Percentiles rank a stretch among this genome's conserved stretches.
phyloP scores from a whole-genome alignment of 768 basidiomycete species.

The Boletellus sp. region DNA sequence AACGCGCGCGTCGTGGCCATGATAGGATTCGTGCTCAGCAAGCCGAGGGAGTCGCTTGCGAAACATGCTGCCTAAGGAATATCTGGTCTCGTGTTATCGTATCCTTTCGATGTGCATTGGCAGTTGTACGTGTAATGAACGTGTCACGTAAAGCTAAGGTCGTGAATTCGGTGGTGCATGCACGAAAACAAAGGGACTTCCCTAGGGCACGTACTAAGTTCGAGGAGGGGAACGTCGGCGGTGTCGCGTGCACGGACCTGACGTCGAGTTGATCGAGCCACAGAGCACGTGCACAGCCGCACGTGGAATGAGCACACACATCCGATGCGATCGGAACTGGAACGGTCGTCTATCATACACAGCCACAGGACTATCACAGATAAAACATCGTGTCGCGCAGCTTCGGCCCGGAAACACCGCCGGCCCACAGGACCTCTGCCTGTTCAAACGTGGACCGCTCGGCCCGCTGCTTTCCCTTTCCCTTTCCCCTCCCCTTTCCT shows the following conservation, averaged over 20 bases:
- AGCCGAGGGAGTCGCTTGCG: conserved; percentile 55
- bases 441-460: conserved; percentile 52
- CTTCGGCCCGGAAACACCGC: conserved; percentile 45
- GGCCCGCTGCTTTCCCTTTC: conserved; percentile 30
- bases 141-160: too few species aligned
- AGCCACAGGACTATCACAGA: conserved; percentile 34
- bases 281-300: conserved; percentile 62
- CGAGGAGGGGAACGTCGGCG: conserved; percentile 49
- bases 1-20: conserved; percentile 25
- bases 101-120: too few species aligned
- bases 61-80: conserved; percentile 34
- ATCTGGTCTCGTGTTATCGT: neutral
- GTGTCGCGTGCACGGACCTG: conserved; percentile 48
- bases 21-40: conserved; percentile 60
- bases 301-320: too few species aligned
- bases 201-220: too few species aligned
- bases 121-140: too few species aligned
- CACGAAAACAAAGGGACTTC: too few species aligned
- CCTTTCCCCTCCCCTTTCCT: conserved; percentile 18
- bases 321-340: too few species aligned
- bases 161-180: too few species aligned
- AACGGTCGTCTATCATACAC: too few species aligned
- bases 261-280: conserved; percentile 61
- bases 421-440: conserved; percentile 52
- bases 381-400: conserved; percentile 75